Base-by-base conservation (phyloP, 805 yeast genomes). In the Diddensiella caesifluorescens region DNA sequence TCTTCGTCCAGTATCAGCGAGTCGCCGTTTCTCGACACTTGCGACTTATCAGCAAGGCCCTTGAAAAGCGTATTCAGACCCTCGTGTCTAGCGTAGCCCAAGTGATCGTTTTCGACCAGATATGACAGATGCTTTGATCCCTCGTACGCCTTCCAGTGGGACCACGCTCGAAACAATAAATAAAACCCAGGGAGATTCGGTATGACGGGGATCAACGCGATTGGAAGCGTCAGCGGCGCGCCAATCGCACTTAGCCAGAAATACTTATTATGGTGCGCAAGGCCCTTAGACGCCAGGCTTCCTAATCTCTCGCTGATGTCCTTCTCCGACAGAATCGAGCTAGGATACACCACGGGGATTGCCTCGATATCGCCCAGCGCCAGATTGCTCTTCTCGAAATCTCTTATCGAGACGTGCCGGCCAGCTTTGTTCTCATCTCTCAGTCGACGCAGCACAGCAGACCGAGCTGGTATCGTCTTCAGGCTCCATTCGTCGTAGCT, bases 151-250 rank as follows among this genome's bases (percentile, higher is more conserved):
- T 82, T 83, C 57, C 80, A 71, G 59, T 90, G 86, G 58, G 95
- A 86, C 64, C 87, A 89, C 15, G 83, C 70, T 47, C 97, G 70
- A 58, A 83, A 89, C 2, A 83, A 70, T 32, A 89, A 62, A 55
- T 87, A 90, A 56, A 90, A 83, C 0, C 95, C 95, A 0, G 97
- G 97, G 16, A 89, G 75, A 54, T 89, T 89, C 16, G 97, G 97
- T 2, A 88, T 60, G n/a, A 89, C 69, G 0, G 97, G 97, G 0
- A 90, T 56, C 32, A 87, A 52, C 0, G 86, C 88, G 32, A 89
- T 60, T 2, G 97, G 97, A 2, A 86, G 52, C 0, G 94, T 78
- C 34, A 89, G 49, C 1, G 97, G 97, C 3, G 90, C 61, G 3
- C 79, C 78, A 12, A 80, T 45, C 1, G 75, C 69, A 50, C 83